Evolutionary conservation across 441 rosid species (phyloP), one percentile per base, ranked within the genome.

Genomic region (Populus hybrid): DNA sequence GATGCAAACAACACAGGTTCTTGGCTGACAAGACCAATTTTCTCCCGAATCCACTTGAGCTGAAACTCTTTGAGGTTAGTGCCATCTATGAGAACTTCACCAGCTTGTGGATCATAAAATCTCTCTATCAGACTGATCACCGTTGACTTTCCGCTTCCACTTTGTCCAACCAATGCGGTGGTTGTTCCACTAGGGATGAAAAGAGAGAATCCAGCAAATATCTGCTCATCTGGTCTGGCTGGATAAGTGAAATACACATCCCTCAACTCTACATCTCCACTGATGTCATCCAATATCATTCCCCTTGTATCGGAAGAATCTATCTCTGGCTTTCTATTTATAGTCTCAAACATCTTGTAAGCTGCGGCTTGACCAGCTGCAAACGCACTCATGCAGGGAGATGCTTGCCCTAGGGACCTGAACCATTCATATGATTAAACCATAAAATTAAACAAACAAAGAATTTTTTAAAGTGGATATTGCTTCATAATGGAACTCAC

Each of bases 71-170:
- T 90, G 38, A 92, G 82, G 76, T 90, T 87, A 8, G 85, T 78
- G 24, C 94, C 97, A 79, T 93, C 98, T 24, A 92, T 85, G 21
- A 90, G 86, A 63, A 93, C 89, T 80, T 87, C 92, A 66, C 97
- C 97, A 5, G 88, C 83, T 11, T 80, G 88, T 7, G 98, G 98
- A 77, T 93, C 98, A 68, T 92, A 93, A 76, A 93, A 93, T 77
- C 98, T 84, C 85, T 92, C 95, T 20, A 93, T 86, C 54, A 93
- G 79, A 83, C 92, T 89, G 16, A 93, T 84, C 9, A 91, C 93
- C 0, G 98, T 93, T 10, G 98, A 93, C 75, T 93, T 93, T 30
- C 97, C 98, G 26, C 98, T 90, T 76, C 98, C 98, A 75, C 98
- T 94, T 71, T 90, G 91, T 21, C 98, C 98, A 67, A 94, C 97